Percentiles rank a stretch among this genome's conserved stretches.
These are phyloP conservation scores for Thymus mandschuricus DNA, from an alignment of 257 asterid genomes.

Conservation along the genomic window DNA sequence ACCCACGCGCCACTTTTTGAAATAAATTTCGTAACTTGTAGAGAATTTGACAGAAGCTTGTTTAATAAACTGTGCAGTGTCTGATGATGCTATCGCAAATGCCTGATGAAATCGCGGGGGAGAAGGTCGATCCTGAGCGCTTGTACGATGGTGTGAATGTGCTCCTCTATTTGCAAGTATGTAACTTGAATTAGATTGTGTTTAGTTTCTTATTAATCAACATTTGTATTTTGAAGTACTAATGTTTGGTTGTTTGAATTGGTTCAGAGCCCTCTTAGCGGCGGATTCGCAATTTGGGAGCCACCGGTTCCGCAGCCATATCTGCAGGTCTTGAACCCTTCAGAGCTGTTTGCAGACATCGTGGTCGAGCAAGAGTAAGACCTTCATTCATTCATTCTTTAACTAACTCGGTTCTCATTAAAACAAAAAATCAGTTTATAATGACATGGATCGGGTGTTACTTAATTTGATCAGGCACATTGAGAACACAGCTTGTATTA, in stretches of 20 bases:
- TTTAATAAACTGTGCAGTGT: conserved; percentile 37
- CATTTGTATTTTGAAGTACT: neutral
- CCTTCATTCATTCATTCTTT: neutral
- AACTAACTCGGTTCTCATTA: no score
- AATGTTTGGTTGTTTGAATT: neutral
- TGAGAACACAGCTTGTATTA: conserved; percentile 56
- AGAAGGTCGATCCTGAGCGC: conserved; percentile 44
- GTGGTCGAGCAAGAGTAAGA: conserved; percentile 81
- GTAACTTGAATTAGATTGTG: neutral
- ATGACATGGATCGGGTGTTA: no score
- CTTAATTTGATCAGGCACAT: conserved; percentile 49
- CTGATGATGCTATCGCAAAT: conserved; percentile 55
- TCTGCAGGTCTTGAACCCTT: conserved; percentile 74
- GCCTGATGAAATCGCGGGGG: conserved; percentile 51
- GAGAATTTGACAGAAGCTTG: neutral
- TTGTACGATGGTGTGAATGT: conserved; percentile 54
- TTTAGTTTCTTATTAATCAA: neutral
- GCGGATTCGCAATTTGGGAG: conserved; percentile 69
- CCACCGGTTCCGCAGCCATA: conserved; percentile 72
- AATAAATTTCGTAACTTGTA: neutral
- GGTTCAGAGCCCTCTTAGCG: conserved; percentile 49
- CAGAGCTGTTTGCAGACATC: conserved; percentile 77
- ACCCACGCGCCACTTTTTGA: no score
- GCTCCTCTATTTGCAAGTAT: conserved; percentile 53
- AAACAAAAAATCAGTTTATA: no score